These are phyloP conservation scores for Amoebophrya sp. DNA, from an alignment of 169 alveolate genomes.

Conservation along the genomic window DNA sequence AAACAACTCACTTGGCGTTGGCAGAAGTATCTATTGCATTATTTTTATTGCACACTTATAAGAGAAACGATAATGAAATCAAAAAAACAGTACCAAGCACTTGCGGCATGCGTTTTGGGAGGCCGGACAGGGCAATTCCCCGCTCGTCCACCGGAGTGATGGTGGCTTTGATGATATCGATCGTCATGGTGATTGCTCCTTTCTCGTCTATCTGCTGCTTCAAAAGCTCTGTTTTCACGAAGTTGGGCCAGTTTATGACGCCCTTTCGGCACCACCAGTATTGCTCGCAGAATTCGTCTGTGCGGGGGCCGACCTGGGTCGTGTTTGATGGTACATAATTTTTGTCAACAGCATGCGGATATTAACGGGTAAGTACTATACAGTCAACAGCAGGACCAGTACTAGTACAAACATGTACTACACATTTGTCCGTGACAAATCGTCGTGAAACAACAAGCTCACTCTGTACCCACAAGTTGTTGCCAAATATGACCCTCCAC, in stretches of 20 bases:
- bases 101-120: conserved; percentile 11
- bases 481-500: conserved; percentile 12
- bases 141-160: not conserved
- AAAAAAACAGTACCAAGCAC: not conserved
- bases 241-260: not conserved
- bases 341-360: too few relatives aligned
- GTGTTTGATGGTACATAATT: too few relatives aligned
- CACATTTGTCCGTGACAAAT: too few relatives aligned
- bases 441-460: too few relatives aligned
- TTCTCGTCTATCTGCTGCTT: conserved; percentile 18
- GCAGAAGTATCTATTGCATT: too few relatives aligned
- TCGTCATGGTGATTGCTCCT: not conserved
- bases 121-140: not conserved
- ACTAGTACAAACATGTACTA: too few relatives aligned
- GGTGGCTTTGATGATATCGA: conserved; percentile 12
- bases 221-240: not conserved
- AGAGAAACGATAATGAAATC: too few relatives aligned
- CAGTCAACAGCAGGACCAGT: too few relatives aligned
- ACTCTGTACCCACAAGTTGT: not conserved
- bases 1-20: too few relatives aligned
- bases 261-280: conserved; percentile 16
- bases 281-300: conserved; percentile 1
- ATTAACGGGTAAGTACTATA: not conserved
- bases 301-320: conserved; percentile 16
- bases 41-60: too few relatives aligned